Percentiles rank a stretch among this genome's conserved stretches.
Conservation (phyloP, 2,329 filamentous ascomycete species). For the Ophiostoma sp. region DNA sequence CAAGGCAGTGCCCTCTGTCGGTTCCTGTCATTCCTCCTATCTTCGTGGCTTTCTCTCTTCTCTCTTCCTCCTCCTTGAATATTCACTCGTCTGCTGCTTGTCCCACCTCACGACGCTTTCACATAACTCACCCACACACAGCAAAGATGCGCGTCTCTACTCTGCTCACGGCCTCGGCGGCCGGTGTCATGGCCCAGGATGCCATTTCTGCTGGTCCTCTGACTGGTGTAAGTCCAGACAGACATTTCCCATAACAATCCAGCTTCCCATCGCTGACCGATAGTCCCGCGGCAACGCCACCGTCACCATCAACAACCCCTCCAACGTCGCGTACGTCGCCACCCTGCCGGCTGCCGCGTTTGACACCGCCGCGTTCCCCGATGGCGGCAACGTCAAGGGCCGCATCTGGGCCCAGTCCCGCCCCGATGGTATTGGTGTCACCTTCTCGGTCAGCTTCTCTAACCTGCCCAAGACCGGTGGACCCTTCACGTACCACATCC, state of each 20-base stretch:
- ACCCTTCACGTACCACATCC: conserved; percentile 65
- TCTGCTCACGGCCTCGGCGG: conserved; percentile 21
- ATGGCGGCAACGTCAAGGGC: conserved; percentile 53
- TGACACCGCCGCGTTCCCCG: conserved; percentile 49
- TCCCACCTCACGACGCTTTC: background rate
- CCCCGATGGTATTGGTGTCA: conserved; percentile 36
- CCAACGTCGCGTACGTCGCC: conserved; percentile 55
- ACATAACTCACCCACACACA: background rate
- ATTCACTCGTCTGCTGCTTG: background rate
- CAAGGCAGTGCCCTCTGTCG: background rate
- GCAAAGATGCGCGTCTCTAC: conserved; percentile 26
- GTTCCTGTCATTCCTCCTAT: background rate
- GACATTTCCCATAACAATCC: too few species aligned
- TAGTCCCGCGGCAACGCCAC: conserved; percentile 30
- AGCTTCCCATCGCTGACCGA: background rate
- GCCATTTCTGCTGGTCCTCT: background rate
- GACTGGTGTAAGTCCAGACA: conserved; percentile 22
- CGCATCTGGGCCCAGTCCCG: conserved; percentile 35
- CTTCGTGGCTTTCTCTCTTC: background rate
- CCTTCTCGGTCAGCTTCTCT: conserved; percentile 37
- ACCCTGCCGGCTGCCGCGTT: conserved; percentile 55
- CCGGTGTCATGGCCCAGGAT: conserved; percentile 19
- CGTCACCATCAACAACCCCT: conserved; percentile 55
- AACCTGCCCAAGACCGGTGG: conserved; percentile 38
- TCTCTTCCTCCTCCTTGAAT: background rate